These are phyloP conservation scores for Serendipita sp. DNA, from an alignment of 768 basidiomycete species.

Conservation along the genomic window DNA sequence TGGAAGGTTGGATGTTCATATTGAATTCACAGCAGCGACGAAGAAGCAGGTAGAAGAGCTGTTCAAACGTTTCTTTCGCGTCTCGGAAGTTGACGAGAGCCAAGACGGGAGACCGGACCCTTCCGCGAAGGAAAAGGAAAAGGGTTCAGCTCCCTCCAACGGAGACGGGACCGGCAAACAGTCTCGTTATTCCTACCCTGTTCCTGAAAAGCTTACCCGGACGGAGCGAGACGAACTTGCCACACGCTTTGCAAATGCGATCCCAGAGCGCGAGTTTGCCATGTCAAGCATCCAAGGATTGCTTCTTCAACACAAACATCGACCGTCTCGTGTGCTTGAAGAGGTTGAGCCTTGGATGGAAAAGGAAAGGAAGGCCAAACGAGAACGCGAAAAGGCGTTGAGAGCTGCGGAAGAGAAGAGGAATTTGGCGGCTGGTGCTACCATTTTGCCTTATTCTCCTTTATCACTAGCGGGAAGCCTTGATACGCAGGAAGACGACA, in stretches of 20 bases:
- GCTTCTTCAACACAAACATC: constrained; percentile 49
- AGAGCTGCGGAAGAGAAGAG: neutral
- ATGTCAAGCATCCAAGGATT: constrained; percentile 38
- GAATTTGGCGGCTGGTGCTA: too few species aligned
- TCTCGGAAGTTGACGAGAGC: neutral
- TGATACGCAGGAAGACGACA: too few species aligned
- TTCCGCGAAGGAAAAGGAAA: neutral
- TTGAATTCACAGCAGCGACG: constrained; percentile 63
- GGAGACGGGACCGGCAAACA: too few species aligned
- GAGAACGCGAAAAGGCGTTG: neutral
- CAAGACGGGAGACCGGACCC: neutral
- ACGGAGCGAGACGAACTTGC: constrained; percentile 32
- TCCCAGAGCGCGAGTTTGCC: constrained; percentile 31
- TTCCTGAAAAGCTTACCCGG: constrained; percentile 18
- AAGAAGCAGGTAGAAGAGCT: constrained; percentile 48
- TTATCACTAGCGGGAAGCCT: too few species aligned
- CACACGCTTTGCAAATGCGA: constrained; percentile 32
- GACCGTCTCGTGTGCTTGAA: constrained; percentile 38
- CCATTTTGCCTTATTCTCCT: too few species aligned
- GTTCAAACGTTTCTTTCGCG: constrained; percentile 46
- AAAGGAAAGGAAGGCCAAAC: constrained; percentile 19
- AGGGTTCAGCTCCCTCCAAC: neutral
- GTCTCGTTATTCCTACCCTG: neutral
- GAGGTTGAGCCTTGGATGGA: constrained; percentile 33
- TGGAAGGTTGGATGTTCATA: constrained; percentile 64